Percentiles rank a stretch among this genome's conserved stretches.
phyloP scores from a whole-genome alignment of 805 yeast species.

The Candida rishiriensis region DNA sequence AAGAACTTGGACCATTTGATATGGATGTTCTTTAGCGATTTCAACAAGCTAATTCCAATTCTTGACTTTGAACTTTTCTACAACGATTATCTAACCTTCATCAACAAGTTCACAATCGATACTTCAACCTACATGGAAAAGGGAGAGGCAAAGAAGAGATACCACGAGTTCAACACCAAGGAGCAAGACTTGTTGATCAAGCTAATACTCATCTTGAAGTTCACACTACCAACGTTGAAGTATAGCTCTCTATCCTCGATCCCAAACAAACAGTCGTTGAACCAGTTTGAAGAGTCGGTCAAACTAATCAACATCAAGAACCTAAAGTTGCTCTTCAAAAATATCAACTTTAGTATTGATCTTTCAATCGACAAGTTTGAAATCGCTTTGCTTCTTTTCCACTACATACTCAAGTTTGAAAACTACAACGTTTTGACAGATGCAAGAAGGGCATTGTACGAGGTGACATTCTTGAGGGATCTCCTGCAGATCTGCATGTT shows the following conservation, averaged over 20 bases:
- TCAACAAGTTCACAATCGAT: slow-evolving; percentile 32
- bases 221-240: slow-evolving; percentile 38
- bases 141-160: slow-evolving; percentile 37
- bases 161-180: slow-evolving; percentile 27
- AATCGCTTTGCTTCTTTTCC: slow-evolving; percentile 44
- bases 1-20: slow-evolving; percentile 41
- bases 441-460: slow-evolving; percentile 28
- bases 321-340: slow-evolving; percentile 40
- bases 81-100: slow-evolving; percentile 47
- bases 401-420: slow-evolving; percentile 40
- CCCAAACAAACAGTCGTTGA: slow-evolving; percentile 24
- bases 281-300: slow-evolving; percentile 29
- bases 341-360: slow-evolving; percentile 42
- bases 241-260: slow-evolving; percentile 17
- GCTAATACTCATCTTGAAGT: slow-evolving; percentile 50
- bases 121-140: slow-evolving; percentile 34
- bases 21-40: slow-evolving; percentile 45
- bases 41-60: slow-evolving; percentile 50
- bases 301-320: slow-evolving; percentile 32
- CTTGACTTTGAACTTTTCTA: slow-evolving; percentile 50
- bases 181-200: slow-evolving; percentile 41
- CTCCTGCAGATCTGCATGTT: slow-evolving; percentile 38
- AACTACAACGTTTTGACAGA: slow-evolving; percentile 28
- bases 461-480: slow-evolving; percentile 34
- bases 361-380: slow-evolving; percentile 46